A percentile compares a stretch with the other conserved stretches of the same genome.
These are phyloP conservation scores for Fusarium sp. DNA, from an alignment of 2,329 filamentous ascomycete species.

Conservation along the genomic window DNA sequence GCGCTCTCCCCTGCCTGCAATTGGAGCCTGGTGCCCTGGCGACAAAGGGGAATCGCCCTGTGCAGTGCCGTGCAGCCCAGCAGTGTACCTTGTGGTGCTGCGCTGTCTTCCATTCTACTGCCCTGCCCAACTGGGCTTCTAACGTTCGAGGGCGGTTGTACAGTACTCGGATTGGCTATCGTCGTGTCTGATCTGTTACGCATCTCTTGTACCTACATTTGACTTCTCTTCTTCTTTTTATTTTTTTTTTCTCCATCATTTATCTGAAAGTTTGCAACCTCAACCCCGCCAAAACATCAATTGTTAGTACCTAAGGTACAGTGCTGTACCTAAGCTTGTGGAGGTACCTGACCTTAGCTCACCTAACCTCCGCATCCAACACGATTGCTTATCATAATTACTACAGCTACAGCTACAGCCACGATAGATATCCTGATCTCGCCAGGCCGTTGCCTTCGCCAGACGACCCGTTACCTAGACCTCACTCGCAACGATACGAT, in stretches of 20 bases:
- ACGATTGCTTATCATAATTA: conserved; percentile 35
- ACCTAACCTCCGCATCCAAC: conserved; percentile 32
- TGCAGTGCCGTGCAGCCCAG: conserved; percentile 15
- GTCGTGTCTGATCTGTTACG: conserved; percentile 25
- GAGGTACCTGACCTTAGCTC: conserved; percentile 34
- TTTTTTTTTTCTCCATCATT: conserved; percentile 17
- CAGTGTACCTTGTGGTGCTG: conserved; percentile 11
- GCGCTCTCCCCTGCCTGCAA: conserved; percentile 36
- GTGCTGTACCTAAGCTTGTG: neutral
- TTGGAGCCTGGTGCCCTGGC: conserved; percentile 42
- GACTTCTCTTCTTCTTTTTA: conserved; percentile 7
- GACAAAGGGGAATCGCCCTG: conserved; percentile 41
- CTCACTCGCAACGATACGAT: conserved; percentile 9
- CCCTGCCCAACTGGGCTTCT: conserved; percentile 13
- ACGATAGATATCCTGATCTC: conserved; percentile 16
- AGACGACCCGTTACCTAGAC: conserved; percentile 19
- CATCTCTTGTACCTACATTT: conserved; percentile 25
- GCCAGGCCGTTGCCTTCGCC: conserved; percentile 1
- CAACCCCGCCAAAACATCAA: conserved; percentile 26
- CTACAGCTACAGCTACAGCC: conserved; percentile 2
- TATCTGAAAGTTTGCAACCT: conserved; percentile 40
- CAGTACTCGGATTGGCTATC: conserved; percentile 28
- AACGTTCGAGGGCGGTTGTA: conserved; percentile 26
- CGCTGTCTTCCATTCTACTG: conserved; percentile 27
- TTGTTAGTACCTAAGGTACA: conserved; percentile 29